phyloP scores from a whole-genome alignment of 495 filamentous ascomycete genomes.

The Aspergillus wentii region DNA sequence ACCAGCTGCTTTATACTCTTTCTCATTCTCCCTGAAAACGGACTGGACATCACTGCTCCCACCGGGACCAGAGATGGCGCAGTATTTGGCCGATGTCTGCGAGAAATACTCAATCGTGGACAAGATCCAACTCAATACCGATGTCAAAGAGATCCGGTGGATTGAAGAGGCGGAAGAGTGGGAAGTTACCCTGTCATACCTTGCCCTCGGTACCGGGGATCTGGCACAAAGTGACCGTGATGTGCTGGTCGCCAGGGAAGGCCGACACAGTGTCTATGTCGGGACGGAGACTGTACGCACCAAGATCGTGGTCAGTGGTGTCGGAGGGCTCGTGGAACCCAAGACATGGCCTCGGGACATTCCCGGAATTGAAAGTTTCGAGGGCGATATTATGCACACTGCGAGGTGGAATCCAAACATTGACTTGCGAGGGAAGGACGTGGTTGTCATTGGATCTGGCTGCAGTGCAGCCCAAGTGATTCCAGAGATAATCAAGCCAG shows the following conservation, averaged over 20 bases:
- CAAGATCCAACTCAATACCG: conserved; percentile 56
- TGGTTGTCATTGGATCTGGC: conserved; percentile 59
- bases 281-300: conserved; percentile 42
- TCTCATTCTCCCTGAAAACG: conserved; percentile 56
- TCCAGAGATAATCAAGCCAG: conserved; percentile 28
- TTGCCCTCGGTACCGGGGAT: conserved; percentile 50
- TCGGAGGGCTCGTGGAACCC: conserved; percentile 51
- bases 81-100: conserved; percentile 57
- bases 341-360: conserved; percentile 45
- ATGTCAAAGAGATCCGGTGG: conserved; percentile 43
- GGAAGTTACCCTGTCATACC: conserved; percentile 45
- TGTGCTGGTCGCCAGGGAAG: conserved; percentile 22
- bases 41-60: conserved; percentile 55
- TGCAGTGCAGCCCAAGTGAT: conserved; percentile 50
- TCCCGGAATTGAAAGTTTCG: conserved; percentile 48
- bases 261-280: conserved; percentile 33
- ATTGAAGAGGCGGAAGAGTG: conserved; percentile 49
- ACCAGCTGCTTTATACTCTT: conserved; percentile 57
- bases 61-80: conserved; percentile 47
- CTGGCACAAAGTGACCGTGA: conserved; percentile 29
- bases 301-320: conserved; percentile 53
- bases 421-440: conserved; percentile 44
- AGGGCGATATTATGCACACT: conserved; percentile 54
- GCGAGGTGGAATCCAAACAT: conserved; percentile 49
- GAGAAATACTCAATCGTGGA: conserved; percentile 52